phyloP scores from a whole-genome alignment of 768 basidiomycete species.

The Trametes sanguinea region DNA sequence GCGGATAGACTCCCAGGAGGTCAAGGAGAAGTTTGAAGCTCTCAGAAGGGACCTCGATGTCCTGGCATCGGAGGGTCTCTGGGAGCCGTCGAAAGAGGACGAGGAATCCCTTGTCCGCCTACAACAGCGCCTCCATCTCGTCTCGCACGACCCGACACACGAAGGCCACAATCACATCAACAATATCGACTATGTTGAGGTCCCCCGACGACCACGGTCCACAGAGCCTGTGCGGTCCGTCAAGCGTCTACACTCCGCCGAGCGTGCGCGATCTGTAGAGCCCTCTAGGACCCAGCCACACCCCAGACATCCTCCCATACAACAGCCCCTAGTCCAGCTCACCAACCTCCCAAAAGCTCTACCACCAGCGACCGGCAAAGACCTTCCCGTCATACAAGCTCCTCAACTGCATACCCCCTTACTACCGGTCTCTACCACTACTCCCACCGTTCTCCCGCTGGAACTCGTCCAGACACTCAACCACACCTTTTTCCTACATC shows the following conservation, averaged over 20 bases:
- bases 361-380: background rate
- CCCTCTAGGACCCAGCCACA: background rate
- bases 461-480: constrained; percentile 61
- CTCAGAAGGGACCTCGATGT: constrained; percentile 16
- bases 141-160: background rate
- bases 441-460: constrained; percentile 43
- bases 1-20: constrained; percentile 1
- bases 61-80: constrained; percentile 14
- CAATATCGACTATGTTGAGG: background rate
- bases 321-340: background rate
- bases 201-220: background rate
- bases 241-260: background rate
- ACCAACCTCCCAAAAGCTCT: background rate
- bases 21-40: constrained; percentile 11
- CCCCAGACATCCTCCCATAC: background rate
- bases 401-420: constrained; percentile 19
- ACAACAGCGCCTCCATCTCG: constrained; percentile 3
- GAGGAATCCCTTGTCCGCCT: constrained; percentile 15
- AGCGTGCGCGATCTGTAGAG: background rate
- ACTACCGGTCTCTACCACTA: constrained; percentile 24
- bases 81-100: constrained; percentile 22
- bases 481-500: constrained; percentile 64
- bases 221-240: background rate
- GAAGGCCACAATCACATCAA: constrained; percentile 17
- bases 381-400: constrained; percentile 14